Evolutionary conservation across 495 filamentous ascomycete genomes (phyloP), one percentile per base, ranked within the genome.

Genomic region (Endocarpon pusillum): DNA sequence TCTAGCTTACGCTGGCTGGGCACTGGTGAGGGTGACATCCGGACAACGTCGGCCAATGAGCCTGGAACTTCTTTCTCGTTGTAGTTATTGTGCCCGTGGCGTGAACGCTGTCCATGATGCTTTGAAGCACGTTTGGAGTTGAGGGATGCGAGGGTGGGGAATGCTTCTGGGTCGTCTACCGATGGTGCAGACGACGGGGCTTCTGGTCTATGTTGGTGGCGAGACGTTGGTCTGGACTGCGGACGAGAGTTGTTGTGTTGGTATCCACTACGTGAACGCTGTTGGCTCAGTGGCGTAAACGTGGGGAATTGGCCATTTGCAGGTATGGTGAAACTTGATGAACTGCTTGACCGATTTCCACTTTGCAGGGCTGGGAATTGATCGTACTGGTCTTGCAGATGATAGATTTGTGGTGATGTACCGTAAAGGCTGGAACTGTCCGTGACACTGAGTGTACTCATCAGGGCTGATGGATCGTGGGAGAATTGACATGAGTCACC

Each of bases 401-500:
- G 82, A 43, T 93, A 76, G 37, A 73, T 71, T 9, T 75, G 65
- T 8, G 76, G 73, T 34, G 75, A 61, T 34, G 69, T 69, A 37
- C 48, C 23, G 48, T 49, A 10, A 33, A 39, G 16, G 36, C 43
- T 9, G 40, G 59, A 47, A 30, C 64, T 66, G 25, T 76, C 74
- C 27, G 70, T 66, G 16, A 85, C 50, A 38, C 64, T 69, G 21
- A 85, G 62, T 33, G 66, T 69, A 44, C 71, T 76, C 39, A 81
- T 62, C n/a, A 82, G 64, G 39, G 75, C 67, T 3, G 85, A 73
- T 7, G 91, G 91, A 44, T 99, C 91, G 50, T 99, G 91, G 8
- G 87, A 94, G 62, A 99, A 99, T 37, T 93, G 78, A 55, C 91
- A 99, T 9, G 83, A 83, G 37, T 83, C 75, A 25, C 89, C 89